These are phyloP conservation scores for Phytophthora kernoviae DNA, from an alignment of 352 stramenopile species.

Conservation along the genomic window DNA sequence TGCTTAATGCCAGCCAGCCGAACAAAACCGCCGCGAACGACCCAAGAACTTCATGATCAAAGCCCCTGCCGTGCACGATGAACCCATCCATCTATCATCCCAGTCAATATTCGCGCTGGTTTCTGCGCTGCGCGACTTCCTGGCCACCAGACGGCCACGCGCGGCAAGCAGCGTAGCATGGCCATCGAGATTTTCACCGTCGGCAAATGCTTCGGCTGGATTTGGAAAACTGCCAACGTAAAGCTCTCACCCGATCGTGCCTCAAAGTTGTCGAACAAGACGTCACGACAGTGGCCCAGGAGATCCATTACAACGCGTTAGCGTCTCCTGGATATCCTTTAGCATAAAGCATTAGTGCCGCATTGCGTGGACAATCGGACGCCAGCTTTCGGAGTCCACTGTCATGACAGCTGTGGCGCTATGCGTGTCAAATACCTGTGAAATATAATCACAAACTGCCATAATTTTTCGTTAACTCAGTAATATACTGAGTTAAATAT, in stretches of 20 bases:
- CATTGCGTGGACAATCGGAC: background rate
- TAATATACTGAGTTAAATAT: background rate
- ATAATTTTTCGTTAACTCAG: background rate
- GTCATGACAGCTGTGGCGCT: constrained; percentile 28
- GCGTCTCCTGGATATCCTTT: constrained; percentile 3
- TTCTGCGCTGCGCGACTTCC: background rate
- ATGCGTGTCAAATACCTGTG: constrained; percentile 18
- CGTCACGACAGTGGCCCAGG: background rate
- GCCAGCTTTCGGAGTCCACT: constrained; percentile 10
- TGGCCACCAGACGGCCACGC: constrained; percentile 3
- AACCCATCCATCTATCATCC: constrained; percentile 23
- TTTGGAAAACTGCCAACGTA: background rate
- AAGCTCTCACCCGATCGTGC: constrained; percentile 20
- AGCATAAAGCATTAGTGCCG: constrained; percentile 1
- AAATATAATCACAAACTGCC: too few relatives aligned
- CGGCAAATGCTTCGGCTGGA: constrained; percentile 1
- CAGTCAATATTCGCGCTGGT: background rate
- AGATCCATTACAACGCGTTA: constrained; percentile 6
- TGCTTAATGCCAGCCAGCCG: constrained; percentile 13
- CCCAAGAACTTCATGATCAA: background rate
- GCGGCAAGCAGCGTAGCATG: constrained; percentile 8
- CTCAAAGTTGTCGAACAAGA: constrained; percentile 1
- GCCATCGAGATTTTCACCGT: constrained; percentile 5
- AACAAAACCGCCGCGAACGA: constrained; percentile 4
- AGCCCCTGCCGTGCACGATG: constrained; percentile 21